These are phyloP conservation scores for Coemansia sp. DNA, from an alignment of 192 early-diverging fungal species.

Conservation along the genomic window DNA sequence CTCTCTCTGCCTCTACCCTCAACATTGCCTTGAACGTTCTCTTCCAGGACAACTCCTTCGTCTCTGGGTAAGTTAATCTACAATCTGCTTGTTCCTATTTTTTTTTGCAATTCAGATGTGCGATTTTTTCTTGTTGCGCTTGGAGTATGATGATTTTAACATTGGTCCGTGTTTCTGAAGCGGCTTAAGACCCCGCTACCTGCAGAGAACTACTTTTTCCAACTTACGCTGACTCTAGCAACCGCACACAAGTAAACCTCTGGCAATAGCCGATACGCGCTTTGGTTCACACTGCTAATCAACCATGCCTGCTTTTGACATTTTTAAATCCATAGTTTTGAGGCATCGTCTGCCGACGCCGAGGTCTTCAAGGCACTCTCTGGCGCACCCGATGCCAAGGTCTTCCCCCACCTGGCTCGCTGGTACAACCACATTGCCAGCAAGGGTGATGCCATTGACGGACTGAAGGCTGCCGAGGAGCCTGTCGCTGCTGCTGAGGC, in stretches of 20 bases:
- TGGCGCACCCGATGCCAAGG: conserved; percentile 71
- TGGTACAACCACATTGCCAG: conserved; percentile 94
- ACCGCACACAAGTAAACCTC: not conserved
- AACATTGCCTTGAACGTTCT: conserved; percentile 75
- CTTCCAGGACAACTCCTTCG: conserved; percentile 78
- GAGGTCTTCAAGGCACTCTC: conserved; percentile 82
- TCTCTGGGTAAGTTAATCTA: conserved; percentile 68
- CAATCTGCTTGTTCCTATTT: not conserved
- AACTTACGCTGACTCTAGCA: conserved; percentile 31
- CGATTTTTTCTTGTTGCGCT: not conserved
- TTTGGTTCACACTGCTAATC: conserved; percentile 9
- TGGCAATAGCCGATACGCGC: not conserved
- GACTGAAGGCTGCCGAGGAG: conserved; percentile 51
- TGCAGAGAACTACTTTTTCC: conserved; percentile 56
- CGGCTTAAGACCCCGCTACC: conserved; percentile 67
- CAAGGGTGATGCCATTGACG: conserved; percentile 40
- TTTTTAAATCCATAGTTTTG: conserved; percentile 54
- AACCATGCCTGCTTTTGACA: not conserved
- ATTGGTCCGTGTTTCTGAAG: conserved; percentile 67
- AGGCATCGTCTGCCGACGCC: conserved; percentile 83
- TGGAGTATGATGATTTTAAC: conserved; percentile 58
- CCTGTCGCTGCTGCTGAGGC: conserved; percentile 64
- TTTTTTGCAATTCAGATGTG: not conserved
- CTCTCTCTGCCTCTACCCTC: conserved; percentile 65
- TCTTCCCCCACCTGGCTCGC: conserved; percentile 88